Evolutionary conservation across 139 green algal genomes (phyloP), one percentile per base, ranked within the genome.

Genomic region (Picochlorum sp.): DNA sequence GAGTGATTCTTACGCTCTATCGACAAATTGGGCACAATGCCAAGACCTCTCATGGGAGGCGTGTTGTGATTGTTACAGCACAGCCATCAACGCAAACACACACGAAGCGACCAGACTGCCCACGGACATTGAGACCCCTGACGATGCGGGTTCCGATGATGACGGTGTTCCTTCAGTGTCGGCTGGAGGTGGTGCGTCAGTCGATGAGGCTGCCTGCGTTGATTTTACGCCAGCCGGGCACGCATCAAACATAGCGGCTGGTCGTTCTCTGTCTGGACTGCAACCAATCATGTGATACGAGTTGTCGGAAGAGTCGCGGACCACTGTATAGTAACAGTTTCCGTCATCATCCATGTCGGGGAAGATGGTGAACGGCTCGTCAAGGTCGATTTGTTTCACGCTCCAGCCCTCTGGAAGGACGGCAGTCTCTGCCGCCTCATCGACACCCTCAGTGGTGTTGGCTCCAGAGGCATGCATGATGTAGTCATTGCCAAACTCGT

Each of bases 201-300:
- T 1, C 12, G 35, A 41, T 41, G 39, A 20, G 7, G 39, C 10
- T 5, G 39, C 39, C 20, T 16, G 6, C 6, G 50, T 56, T 16
- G 50, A 56, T n/a, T 56, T 56, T 16, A 56, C 28, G 18, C 28
- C 50, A n/a, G 50, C n/a, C 6, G 50, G 50, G 12, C 50, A 56
- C 2, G 30, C 30, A 37, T 5, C 50, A 56, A 47, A 35, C 8
- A 56, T 47, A 14, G 20, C 50, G 20, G 50, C 28, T 3, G 50
- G 50, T 0, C 50, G 20, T 56, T 22, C 0, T 47, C 39, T 25
- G 2, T 20, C 39, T 26, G 39, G 0, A 31, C 33, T 30, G 52
- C 52, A 59, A 0, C 52, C 52, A 59, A 59, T 59, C 33, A 30
- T 30, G 18, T 59, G 52, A 45, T 59, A 59, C 2, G 52, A 59